Evolutionary conservation across 1,284 basidiomycete species (phyloP).

Genomic region (Ceratobasidium sp.): DNA sequence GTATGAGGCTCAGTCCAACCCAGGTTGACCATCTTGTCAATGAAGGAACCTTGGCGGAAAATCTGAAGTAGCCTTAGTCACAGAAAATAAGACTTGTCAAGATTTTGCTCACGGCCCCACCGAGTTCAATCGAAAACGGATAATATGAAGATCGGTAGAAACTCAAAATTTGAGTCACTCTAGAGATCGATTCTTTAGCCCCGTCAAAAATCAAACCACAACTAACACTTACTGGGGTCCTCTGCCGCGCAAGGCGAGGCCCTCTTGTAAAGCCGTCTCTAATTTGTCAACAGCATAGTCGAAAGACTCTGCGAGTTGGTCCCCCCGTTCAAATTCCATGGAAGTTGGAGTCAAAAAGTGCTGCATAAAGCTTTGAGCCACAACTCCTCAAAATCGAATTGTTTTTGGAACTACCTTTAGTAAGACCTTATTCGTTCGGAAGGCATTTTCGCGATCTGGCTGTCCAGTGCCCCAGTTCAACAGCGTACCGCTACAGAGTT

Average conservation of each 20-base stretch:
- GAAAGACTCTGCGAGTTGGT: conserved; percentile 27
- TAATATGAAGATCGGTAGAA: conserved; percentile 38
- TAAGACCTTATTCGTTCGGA: conserved; percentile 8
- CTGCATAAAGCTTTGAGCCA: neutral
- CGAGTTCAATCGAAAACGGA: conserved; percentile 42
- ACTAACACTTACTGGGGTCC: conserved; percentile 17
- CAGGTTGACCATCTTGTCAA: conserved; percentile 56
- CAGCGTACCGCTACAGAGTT: conserved; percentile 31
- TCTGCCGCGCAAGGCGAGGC: neutral
- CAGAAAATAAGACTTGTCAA: neutral
- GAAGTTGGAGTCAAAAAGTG: conserved; percentile 16
- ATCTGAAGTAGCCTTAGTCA: conserved; percentile 38
- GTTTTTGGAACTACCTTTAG: conserved; percentile 2
- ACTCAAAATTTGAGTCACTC: conserved; percentile 37
- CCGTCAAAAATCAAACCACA: neutral
- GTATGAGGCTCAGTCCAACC: conserved; percentile 57
- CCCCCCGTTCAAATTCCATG: conserved; percentile 31
- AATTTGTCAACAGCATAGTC: conserved; percentile 22
- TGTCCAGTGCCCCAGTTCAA: conserved; percentile 26
- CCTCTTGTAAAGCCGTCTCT: conserved; percentile 12
- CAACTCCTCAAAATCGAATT: neutral
- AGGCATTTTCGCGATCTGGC: neutral
- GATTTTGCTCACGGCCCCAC: conserved; percentile 45
- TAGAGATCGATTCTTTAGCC: neutral
- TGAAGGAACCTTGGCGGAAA: conserved; percentile 62